Evolutionary conservation across 768 basidiomycete genomes (phyloP).

Genomic region (Chalciporus piperatus): DNA sequence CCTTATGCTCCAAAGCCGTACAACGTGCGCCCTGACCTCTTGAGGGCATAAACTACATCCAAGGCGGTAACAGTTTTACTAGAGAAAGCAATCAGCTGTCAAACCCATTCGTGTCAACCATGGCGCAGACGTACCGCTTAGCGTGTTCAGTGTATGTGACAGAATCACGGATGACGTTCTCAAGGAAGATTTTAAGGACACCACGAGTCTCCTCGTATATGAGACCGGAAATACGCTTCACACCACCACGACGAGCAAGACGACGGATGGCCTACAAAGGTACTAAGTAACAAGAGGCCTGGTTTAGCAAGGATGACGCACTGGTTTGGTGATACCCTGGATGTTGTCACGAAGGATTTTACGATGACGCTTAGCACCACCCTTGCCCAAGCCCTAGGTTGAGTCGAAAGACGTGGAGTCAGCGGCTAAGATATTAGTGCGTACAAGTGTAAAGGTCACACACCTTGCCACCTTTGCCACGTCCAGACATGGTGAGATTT

Average conservation of each 20-base stretch:
- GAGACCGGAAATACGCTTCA: conserved; percentile 82
- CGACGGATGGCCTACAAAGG: conserved; percentile 52
- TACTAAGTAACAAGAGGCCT: background rate
- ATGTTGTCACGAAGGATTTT: conserved; percentile 80
- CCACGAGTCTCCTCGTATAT: conserved; percentile 90
- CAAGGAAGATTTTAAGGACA: conserved; percentile 86
- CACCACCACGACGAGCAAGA: conserved; percentile 85
- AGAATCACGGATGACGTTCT: conserved; percentile 80
- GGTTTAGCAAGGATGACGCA: background rate
- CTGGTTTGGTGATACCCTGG: conserved; percentile 43
- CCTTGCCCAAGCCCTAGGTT: conserved; percentile 73
- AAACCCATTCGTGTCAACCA: background rate
- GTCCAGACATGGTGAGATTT: conserved; percentile 63
- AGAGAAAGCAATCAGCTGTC: conserved; percentile 3
- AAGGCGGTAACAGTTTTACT: conserved; percentile 79
- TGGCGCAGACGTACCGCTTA: conserved; percentile 45
- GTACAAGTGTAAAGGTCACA: background rate
- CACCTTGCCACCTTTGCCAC: conserved; percentile 80
- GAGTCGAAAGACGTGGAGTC: background rate
- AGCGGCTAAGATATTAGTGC: background rate
- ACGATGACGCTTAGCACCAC: conserved; percentile 79
- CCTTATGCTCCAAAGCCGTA: conserved; percentile 73
- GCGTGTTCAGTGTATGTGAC: conserved; percentile 94
- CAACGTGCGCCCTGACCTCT: conserved; percentile 71
- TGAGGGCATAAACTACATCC: conserved; percentile 77